Conservation (phyloP, 169 alveolate genomes). For the Babesia bigemina region DNA sequence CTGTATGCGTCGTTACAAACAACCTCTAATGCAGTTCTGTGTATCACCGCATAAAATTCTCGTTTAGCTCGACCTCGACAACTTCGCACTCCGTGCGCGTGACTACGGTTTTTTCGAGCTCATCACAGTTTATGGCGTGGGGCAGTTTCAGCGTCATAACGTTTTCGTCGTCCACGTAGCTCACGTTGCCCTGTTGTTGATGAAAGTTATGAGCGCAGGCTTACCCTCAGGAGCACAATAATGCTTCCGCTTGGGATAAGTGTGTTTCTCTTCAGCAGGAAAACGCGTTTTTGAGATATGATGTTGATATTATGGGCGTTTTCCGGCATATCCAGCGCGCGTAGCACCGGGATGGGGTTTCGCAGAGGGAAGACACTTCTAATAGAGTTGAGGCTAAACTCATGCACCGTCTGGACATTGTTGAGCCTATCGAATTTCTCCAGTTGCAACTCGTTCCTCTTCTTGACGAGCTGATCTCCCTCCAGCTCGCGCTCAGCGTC, state of each 20-base stretch:
- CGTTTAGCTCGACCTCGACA: constrained; percentile 30
- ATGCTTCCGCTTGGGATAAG: constrained; percentile 45
- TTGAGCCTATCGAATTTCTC: constrained; percentile 1
- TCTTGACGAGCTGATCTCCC: constrained; percentile 3
- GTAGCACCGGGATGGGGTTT: constrained; percentile 33
- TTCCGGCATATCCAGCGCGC: constrained; percentile 20
- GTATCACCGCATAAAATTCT: constrained; percentile 16
- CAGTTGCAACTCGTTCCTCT: constrained; percentile 2
- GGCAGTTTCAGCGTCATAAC: constrained; percentile 21
- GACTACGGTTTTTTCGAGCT: constrained; percentile 10
- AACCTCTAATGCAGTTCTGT: neutral
- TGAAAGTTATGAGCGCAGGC: neutral
- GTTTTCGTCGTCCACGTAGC: constrained; percentile 28
- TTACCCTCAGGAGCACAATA: constrained; percentile 42
- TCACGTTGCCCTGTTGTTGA: constrained; percentile 9
- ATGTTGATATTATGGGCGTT: constrained; percentile 29
- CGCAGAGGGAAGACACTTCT: constrained; percentile 38
- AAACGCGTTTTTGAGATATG: constrained; percentile 14
- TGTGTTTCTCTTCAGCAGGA: constrained; percentile 26
- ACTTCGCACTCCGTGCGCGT: constrained; percentile 64
- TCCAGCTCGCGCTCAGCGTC: neutral
- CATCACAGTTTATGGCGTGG: constrained; percentile 2
- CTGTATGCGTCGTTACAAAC: no score
- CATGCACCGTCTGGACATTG: neutral
- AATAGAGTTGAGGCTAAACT: constrained; percentile 46